A percentile compares a stretch with the other conserved stretches of the same genome.
These are phyloP conservation scores for Diaporthe helianthi DNA, from an alignment of 2,329 filamentous ascomycete species.

Conservation along the genomic window DNA sequence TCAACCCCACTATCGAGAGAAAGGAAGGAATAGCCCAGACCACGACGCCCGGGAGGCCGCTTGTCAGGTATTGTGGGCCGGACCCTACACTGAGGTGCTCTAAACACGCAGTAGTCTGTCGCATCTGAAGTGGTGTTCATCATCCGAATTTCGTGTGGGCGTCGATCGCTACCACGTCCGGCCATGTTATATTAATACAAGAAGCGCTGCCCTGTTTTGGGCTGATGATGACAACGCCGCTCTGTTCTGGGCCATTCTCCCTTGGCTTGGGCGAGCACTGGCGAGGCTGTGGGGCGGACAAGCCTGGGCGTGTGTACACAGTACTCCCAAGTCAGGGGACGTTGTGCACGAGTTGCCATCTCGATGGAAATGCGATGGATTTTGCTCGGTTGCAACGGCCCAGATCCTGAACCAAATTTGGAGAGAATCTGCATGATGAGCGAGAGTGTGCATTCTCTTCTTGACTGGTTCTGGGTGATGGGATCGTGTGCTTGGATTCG, in stretches of 20 bases:
- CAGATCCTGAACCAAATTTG: neutral
- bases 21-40: neutral
- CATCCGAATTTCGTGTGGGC: slow-evolving; percentile 6
- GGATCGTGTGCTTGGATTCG: slow-evolving; percentile 9
- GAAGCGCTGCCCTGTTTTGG: neutral
- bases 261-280: neutral
- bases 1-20: neutral
- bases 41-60: slow-evolving; percentile 4
- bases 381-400: neutral
- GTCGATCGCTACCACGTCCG: slow-evolving; percentile 3
- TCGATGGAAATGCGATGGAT: neutral
- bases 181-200: neutral
- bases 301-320: neutral
- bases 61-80: slow-evolving; percentile 13
- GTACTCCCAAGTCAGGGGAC: neutral
- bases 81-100: neutral
- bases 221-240: neutral
- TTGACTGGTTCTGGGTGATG: neutral
- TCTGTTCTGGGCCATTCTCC: slow-evolving; percentile 2
- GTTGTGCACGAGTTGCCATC: neutral
- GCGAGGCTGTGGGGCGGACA: neutral
- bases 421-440: neutral
- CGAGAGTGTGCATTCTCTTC: slow-evolving; percentile 16
- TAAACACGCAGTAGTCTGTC: neutral
- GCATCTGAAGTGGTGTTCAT: slow-evolving; percentile 8